phyloP scores from a whole-genome alignment of 1,284 basidiomycete species.

The Malassezia nana region DNA sequence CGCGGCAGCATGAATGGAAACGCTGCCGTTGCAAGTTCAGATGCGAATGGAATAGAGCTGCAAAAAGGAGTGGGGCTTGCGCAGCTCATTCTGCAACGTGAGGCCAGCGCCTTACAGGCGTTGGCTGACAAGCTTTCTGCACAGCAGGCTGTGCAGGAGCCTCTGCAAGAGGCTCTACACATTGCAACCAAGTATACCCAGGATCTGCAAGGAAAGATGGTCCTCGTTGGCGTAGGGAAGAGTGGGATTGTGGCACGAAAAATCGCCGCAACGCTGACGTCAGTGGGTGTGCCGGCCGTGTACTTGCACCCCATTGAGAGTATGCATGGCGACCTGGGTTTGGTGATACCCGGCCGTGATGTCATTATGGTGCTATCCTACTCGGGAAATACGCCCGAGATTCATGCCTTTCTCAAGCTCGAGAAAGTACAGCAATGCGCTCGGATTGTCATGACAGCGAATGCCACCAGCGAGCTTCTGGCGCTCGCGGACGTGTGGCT shows the following conservation, averaged over 20 bases:
- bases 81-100: conserved; percentile 1
- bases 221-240: conserved; percentile 50
- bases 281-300: conserved; percentile 47
- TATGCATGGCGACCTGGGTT: conserved; percentile 50
- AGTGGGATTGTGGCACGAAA: conserved; percentile 45
- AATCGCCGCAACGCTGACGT: conserved; percentile 33
- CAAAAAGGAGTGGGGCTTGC: background rate
- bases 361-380: conserved; percentile 30
- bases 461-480: conserved; percentile 42
- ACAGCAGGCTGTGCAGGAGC: background rate
- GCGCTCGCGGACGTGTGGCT: conserved; percentile 44
- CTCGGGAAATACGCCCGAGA: conserved; percentile 48
- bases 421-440: conserved; percentile 37
- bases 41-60: background rate
- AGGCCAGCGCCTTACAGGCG: conserved; percentile 5
- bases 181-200: conserved; percentile 27
- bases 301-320: conserved; percentile 49
- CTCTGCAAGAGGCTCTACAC: conserved; percentile 22
- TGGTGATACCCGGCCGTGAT: conserved; percentile 22
- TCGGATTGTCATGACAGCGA: conserved; percentile 47
- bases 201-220: conserved; percentile 42
- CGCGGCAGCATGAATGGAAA: background rate
- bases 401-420: conserved; percentile 46
- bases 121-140: background rate
- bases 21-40: background rate